phyloP scores from a whole-genome alignment of 2,329 filamentous ascomycete genomes.

The Neoarthrinium moseri region DNA sequence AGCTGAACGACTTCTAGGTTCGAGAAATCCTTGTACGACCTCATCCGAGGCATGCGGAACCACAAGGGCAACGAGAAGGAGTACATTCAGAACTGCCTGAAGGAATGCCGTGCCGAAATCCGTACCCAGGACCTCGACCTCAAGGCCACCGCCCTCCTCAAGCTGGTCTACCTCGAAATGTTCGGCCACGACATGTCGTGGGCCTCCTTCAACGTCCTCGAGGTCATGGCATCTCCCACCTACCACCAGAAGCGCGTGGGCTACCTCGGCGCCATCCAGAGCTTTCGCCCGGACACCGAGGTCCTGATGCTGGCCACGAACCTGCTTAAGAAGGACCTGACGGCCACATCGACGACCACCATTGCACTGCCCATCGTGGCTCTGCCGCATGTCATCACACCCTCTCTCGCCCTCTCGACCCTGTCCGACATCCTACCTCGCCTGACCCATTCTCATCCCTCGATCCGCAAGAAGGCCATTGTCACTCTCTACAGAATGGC shows the following conservation, averaged over 20 bases:
- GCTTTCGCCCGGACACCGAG: slow-evolving; percentile 91
- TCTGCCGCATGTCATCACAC: slow-evolving; percentile 92
- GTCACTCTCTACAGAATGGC: slow-evolving; percentile 92
- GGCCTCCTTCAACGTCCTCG: slow-evolving; percentile 96
- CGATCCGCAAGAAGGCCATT: slow-evolving; percentile 92
- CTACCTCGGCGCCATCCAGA: slow-evolving; percentile 93
- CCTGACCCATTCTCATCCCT: slow-evolving; percentile 79
- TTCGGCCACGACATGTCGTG: slow-evolving; percentile 99
- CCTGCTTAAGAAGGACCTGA: slow-evolving; percentile 90
- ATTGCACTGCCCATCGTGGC: slow-evolving; percentile 85
- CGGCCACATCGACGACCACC: slow-evolving; percentile 67
- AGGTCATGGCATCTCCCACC: slow-evolving; percentile 97
- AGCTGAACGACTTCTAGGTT: slow-evolving; percentile 65
- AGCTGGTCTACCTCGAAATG: slow-evolving; percentile 98
- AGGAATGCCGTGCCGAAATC: slow-evolving; percentile 94
- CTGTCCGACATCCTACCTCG: slow-evolving; percentile 84
- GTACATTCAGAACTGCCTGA: slow-evolving; percentile 89
- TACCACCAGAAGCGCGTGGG: slow-evolving; percentile 94
- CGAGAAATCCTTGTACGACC: slow-evolving; percentile 98
- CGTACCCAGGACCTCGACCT: slow-evolving; percentile 94
- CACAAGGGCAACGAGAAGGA: slow-evolving; percentile 94
- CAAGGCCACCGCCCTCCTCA: slow-evolving; percentile 93
- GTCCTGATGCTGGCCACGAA: slow-evolving; percentile 98
- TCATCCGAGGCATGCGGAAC: slow-evolving; percentile 92
- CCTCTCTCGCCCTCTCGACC: slow-evolving; percentile 86